Evolutionary conservation across 1,139 yeast species (phyloP), one percentile per base, ranked within the genome.

Genomic region (Magnusiomyces paraingens): DNA sequence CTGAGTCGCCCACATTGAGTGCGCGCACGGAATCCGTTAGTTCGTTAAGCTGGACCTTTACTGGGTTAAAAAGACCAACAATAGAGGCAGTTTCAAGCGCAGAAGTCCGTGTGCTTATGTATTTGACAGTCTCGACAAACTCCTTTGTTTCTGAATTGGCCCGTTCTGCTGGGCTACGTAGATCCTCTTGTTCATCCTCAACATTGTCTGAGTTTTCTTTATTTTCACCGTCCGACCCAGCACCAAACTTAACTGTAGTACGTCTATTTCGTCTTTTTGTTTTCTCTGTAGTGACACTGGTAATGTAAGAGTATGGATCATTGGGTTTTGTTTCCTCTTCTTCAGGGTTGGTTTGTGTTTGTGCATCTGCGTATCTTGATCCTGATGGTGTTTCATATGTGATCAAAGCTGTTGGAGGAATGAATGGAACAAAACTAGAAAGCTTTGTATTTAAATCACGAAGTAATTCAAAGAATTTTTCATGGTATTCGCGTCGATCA

Each of bases 401-500:
- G 3, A 32, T 14, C 14, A 20, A 12, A 6, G 44, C 22, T 2
- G 61, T 55, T 6, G 64, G 60, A 2, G 69, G 69, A 1, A 63
- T 55, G 41, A 51, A 55, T 2, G 62, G 47, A 11, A 64, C 61
- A 38, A 58, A 41, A 10, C 58, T 48, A 1, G 63, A 39, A 12
- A 66, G 55, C 42, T 57, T 59, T 8, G 60, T 55, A 47, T 61
- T 64, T 17, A 64, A 52, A 10, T 56, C 51, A 39, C 56, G 53
- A 18, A 66, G 54, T 29, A 59, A 49, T 2, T 58, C 52, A 2
- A 62, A 57, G 1, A 66, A 68, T 11, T 57, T 56, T 3, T 45
- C 52, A n/a, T 69, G 66, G 52, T 67, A 66, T 18, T 62, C 59
- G n/a, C 65, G 59, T 22, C 73, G 64, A 52, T 68, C 71, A 26